Conservation (phyloP, 1,284 basidiomycete genomes). For the Leccinum solheimii region DNA sequence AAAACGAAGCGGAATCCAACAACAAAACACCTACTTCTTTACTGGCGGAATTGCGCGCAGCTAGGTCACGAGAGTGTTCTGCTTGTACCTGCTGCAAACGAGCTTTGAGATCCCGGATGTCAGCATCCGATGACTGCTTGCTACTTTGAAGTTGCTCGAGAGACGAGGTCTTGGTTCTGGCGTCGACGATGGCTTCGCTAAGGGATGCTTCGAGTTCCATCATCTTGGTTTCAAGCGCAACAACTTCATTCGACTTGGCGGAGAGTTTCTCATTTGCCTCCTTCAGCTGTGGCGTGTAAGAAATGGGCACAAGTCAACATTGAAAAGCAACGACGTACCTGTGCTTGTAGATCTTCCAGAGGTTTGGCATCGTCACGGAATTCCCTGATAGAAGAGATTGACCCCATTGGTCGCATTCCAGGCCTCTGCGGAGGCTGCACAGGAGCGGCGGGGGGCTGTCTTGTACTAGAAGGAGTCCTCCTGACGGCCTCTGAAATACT, state of each 20-base stretch:
- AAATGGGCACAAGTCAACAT: conserved; percentile 5
- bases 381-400: conserved; percentile 71
- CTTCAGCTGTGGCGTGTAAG: conserved; percentile 48
- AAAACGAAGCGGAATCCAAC: background rate
- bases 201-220: conserved; percentile 52
- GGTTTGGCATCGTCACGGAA: conserved; percentile 60
- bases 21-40: conserved; percentile 47
- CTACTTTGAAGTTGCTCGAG: conserved; percentile 49
- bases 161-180: conserved; percentile 45
- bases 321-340: conserved; percentile 43
- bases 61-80: conserved; percentile 41
- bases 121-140: conserved; percentile 48
- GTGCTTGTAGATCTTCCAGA: conserved; percentile 56
- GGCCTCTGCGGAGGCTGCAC: conserved; percentile 28
- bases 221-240: conserved; percentile 53
- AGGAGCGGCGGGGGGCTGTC: conserved; percentile 34
- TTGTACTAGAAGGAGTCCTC: conserved; percentile 42
- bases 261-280: conserved; percentile 28
- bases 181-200: conserved; percentile 47
- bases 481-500: conserved; percentile 56
- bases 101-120: conserved; percentile 47
- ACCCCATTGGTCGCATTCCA: conserved; percentile 49
- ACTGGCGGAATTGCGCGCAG: conserved; percentile 42
- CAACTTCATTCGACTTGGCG: conserved; percentile 49
- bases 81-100: conserved; percentile 44